phyloP scores from a whole-genome alignment of 805 yeast genomes.

The Monosporozyma yasuniensis region DNA sequence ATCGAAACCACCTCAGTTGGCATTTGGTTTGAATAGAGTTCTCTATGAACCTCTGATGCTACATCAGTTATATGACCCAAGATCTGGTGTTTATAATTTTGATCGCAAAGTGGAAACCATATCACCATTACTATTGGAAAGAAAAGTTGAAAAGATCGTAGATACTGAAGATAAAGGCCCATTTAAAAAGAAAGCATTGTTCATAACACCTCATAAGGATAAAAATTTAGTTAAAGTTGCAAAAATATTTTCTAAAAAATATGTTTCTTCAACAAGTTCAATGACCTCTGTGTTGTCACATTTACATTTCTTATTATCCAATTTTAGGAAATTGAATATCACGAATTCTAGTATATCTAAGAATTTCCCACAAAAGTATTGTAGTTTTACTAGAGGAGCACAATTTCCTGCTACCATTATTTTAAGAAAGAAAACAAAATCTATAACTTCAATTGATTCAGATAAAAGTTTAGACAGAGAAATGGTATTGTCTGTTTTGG shows the following conservation, averaged over 20 bases:
- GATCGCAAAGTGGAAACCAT: slow-evolving; percentile 49
- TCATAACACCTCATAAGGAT: slow-evolving; percentile 65
- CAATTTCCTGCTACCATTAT: slow-evolving; percentile 48
- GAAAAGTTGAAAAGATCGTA: slow-evolving; percentile 2
- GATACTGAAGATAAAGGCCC: background rate
- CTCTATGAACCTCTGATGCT: slow-evolving; percentile 68
- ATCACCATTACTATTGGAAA: slow-evolving; percentile 28
- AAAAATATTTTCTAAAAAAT: slow-evolving; percentile 25
- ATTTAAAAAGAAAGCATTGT: slow-evolving; percentile 28
- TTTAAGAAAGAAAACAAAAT: slow-evolving; percentile 39
- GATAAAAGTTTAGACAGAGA: slow-evolving; percentile 64
- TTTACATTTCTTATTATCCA: slow-evolving; percentile 61
- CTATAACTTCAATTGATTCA: slow-evolving; percentile 54
- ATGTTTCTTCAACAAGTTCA: slow-evolving; percentile 77
- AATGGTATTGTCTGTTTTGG: slow-evolving; percentile 60
- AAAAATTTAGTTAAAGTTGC: slow-evolving; percentile 42
- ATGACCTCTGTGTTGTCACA: slow-evolving; percentile 72
- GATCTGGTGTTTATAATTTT: slow-evolving; percentile 68
- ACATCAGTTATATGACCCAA: slow-evolving; percentile 67
- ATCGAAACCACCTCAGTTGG: slow-evolving; percentile 40
- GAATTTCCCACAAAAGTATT: slow-evolving; percentile 32
- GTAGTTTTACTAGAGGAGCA: slow-evolving; percentile 38
- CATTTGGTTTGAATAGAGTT: slow-evolving; percentile 61
- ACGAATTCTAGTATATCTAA: slow-evolving; percentile 33
- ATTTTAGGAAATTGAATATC: slow-evolving; percentile 46